A percentile compares a stretch with the other conserved stretches of the same genome.
Evolutionary conservation across 305 asterid species (phyloP).

Genomic region (Fraxinus angustifolia): DNA sequence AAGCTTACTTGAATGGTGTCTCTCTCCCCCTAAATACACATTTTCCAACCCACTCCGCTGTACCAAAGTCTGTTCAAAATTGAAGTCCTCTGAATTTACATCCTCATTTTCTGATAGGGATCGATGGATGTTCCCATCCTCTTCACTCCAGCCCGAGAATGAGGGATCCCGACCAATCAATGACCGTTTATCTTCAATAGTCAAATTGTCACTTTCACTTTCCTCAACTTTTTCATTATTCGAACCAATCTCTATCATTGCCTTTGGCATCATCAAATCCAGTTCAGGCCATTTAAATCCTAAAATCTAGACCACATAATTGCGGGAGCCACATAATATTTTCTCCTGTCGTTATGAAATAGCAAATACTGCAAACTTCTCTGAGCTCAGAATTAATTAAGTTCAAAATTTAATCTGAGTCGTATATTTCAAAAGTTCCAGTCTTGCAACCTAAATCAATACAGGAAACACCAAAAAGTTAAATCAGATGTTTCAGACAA

Average conservation of each 20-base stretch:
- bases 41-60: constrained; percentile 28
- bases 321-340: background rate
- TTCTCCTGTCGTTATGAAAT: background rate
- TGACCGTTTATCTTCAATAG: constrained; percentile 20
- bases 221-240: constrained; percentile 37
- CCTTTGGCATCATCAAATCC: constrained; percentile 32
- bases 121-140: constrained; percentile 42
- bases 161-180: constrained; percentile 60
- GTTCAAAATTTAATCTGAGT: background rate
- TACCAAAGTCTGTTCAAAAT: constrained; percentile 44
- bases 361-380: constrained; percentile 1
- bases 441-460: background rate
- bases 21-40: constrained; percentile 38
- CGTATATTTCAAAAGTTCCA: background rate
- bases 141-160: constrained; percentile 73
- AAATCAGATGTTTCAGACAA: background rate
- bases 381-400: constrained; percentile 18
- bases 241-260: constrained; percentile 52
- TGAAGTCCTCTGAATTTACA: constrained; percentile 39
- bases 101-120: constrained; percentile 30
- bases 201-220: constrained; percentile 26
- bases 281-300: constrained; percentile 31
- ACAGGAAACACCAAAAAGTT: background rate
- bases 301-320: constrained; percentile 27
- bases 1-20: constrained; percentile 26